These are phyloP conservation scores for Pulchroboletus neoregius DNA, from an alignment of 1,284 basidiomycete genomes.

Conservation along the genomic window DNA sequence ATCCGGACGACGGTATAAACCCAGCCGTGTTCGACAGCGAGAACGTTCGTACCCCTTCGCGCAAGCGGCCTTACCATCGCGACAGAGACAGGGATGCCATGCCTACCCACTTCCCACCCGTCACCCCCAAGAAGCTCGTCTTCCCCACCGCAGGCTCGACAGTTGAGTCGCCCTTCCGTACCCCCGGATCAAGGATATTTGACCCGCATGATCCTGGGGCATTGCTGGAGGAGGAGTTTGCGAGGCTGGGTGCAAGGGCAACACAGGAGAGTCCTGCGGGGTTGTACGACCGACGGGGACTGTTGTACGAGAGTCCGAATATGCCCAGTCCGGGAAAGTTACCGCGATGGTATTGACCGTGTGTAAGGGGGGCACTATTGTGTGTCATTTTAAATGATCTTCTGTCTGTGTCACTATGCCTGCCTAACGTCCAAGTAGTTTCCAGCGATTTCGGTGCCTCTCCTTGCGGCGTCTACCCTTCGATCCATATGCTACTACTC, in stretches of 20 bases:
- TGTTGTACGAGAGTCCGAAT: constrained; percentile 63
- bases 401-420: too few relatives aligned
- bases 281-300: constrained; percentile 46
- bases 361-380: too few relatives aligned
- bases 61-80: constrained; percentile 40
- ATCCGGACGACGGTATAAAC: constrained; percentile 35
- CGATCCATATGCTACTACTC: too few relatives aligned
- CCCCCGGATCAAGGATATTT: constrained; percentile 50
- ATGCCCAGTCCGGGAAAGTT: constrained; percentile 43
- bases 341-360: constrained; percentile 50
- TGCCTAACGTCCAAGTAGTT: too few relatives aligned
- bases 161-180: constrained; percentile 54
- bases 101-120: constrained; percentile 39
- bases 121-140: constrained; percentile 54
- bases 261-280: constrained; percentile 54
- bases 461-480: too few relatives aligned
- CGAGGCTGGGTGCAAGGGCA: constrained; percentile 41
- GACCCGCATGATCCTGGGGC: constrained; percentile 66
- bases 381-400: too few relatives aligned
- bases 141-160: constrained; percentile 38
- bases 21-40: constrained; percentile 39
- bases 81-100: constrained; percentile 26
- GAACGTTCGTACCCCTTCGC: constrained; percentile 50
- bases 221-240: constrained; percentile 63
- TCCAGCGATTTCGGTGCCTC: too few relatives aligned